Conservation (phyloP, 1,284 basidiomycete genomes). For the Leccinum fallax region DNA sequence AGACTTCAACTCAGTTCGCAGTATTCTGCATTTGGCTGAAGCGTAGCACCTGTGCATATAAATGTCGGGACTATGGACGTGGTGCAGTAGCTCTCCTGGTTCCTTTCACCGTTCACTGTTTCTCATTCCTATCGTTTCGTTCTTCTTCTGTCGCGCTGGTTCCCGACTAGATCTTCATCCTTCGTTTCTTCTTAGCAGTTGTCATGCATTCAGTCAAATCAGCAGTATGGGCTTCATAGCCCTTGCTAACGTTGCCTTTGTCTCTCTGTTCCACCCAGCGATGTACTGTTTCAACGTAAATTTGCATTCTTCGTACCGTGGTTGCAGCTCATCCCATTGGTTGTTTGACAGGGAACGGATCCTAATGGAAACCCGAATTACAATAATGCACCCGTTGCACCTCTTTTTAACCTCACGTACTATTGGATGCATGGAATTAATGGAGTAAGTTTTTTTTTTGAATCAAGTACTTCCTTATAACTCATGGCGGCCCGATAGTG, state of each 20-base stretch:
- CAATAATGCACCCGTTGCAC: background rate
- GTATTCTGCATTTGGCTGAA: background rate
- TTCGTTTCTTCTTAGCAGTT: constrained; percentile 5
- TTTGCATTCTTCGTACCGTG: background rate
- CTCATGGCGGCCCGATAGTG: constrained; percentile 11
- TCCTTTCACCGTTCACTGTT: background rate
- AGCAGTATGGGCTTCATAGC: constrained; percentile 11
- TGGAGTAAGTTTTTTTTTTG: constrained; percentile 3
- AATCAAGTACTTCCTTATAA: background rate
- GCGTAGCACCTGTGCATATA: constrained; percentile 8
- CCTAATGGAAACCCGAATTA: background rate
- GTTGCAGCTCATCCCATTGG: constrained; percentile 2
- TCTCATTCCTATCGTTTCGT: background rate
- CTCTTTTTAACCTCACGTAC: constrained; percentile 1
- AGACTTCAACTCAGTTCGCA: constrained; percentile 4
- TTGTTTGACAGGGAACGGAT: constrained; percentile 10
- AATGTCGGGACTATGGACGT: background rate
- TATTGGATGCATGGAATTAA: constrained; percentile 11
- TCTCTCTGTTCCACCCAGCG: background rate
- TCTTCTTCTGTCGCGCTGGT: constrained; percentile 11
- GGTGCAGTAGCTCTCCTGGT: background rate
- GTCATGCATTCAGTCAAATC: background rate
- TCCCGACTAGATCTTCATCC: background rate
- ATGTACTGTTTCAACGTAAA: constrained; percentile 18
- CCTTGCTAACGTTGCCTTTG: constrained; percentile 15